Base-by-base conservation (phyloP, 192 early-diverging fungal species). In the Linnemannia schmuckeri region DNA sequence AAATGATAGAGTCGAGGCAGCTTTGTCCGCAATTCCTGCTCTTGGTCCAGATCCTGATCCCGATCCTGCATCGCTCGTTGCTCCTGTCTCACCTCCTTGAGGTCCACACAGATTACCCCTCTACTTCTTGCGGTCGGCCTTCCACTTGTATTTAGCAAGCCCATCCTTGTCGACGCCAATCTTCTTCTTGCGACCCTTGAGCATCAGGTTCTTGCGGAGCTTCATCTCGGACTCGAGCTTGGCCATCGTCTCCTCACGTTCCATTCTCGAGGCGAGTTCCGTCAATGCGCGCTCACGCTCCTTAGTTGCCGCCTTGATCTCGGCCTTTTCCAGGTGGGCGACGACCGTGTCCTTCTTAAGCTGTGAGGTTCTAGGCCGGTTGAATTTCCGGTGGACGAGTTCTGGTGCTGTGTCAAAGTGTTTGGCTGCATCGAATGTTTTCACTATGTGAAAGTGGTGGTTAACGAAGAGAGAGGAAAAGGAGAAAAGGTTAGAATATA, bases 101-200 rank as follows among this genome's bases (percentile, higher is more conserved):
- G 9, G 24, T 30, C 24, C n/a, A 1, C n/a, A 7, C 9, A 24
- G 57, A 10, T 70, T 38, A 20, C 3, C 15, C 12, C 40, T 42
- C 79, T 96, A 98, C 86, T 94, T 96, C 87, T 97, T 97, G 72
- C 98, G 91, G 70, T 95, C 95, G 5, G 94, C 92, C 79, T 94
- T 95, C 98, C 98, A 99, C 89, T 98, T 99, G 91, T 97, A 98
- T 47, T 96, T 89, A 18, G 96, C 88, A 33, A 98, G 85, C 0
- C 98, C 98, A 78, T 94, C 82, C 73, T 85, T 89, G 82, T 99
- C 97, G 24, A 84, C 91, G 71, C 97, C 98, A 44, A 97, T 91
- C 90, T 96, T 97, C 82, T 89, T 92, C 85, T 91, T 94, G 44
- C 90, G 78, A 35, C 97, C 97, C 89, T 98, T 98, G 75, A 93